A percentile compares a stretch with the other conserved stretches of the same genome.
Evolutionary conservation across 2,329 filamentous ascomycete genomes (phyloP).

Genomic region (Exserohilum rostratum): DNA sequence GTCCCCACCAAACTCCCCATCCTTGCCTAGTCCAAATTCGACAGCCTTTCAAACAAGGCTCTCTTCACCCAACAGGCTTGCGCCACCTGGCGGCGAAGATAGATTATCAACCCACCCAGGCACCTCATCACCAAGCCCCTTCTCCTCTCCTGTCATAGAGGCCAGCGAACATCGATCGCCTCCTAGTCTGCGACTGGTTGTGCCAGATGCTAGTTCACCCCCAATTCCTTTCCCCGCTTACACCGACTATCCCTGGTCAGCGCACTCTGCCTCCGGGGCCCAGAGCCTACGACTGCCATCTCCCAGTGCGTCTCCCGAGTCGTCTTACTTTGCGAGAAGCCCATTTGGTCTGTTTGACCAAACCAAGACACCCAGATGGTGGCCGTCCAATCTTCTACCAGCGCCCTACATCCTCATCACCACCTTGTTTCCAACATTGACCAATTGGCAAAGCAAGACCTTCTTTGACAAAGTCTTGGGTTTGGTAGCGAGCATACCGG

Average conservation of each 20-base stretch:
- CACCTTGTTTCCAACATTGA: constrained; percentile 86
- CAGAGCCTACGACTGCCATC: constrained; percentile 64
- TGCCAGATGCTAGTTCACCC: constrained; percentile 51
- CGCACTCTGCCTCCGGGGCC: constrained; percentile 53
- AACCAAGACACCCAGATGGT: constrained; percentile 67
- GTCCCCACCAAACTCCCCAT: constrained; percentile 47
- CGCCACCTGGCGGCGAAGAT: constrained; percentile 48
- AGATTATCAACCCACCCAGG: constrained; percentile 22
- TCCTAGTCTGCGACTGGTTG: constrained; percentile 49
- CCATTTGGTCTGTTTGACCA: constrained; percentile 50
- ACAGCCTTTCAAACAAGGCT: constrained; percentile 28
- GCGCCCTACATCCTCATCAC: constrained; percentile 72
- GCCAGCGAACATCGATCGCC: constrained; percentile 33
- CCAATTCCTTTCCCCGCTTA: constrained; percentile 72
- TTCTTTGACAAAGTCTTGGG: constrained; percentile 84
- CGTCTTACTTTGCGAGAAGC: constrained; percentile 54
- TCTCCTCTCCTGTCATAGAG: constrained; percentile 37
- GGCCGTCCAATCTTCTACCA: constrained; percentile 78
- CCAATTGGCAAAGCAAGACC: constrained; percentile 80
- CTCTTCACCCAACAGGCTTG: constrained; percentile 38
- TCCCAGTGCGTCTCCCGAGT: constrained; percentile 57
- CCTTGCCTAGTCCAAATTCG: constrained; percentile 36
- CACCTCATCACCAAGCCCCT: constrained; percentile 29
- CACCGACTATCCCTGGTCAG: constrained; percentile 59
- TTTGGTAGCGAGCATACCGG: constrained; percentile 82